Percentiles rank a stretch among this genome's conserved stretches.
Conservation (phyloP, 371 early-diverging fungal genomes). For the Apophysomyces elegans region DNA sequence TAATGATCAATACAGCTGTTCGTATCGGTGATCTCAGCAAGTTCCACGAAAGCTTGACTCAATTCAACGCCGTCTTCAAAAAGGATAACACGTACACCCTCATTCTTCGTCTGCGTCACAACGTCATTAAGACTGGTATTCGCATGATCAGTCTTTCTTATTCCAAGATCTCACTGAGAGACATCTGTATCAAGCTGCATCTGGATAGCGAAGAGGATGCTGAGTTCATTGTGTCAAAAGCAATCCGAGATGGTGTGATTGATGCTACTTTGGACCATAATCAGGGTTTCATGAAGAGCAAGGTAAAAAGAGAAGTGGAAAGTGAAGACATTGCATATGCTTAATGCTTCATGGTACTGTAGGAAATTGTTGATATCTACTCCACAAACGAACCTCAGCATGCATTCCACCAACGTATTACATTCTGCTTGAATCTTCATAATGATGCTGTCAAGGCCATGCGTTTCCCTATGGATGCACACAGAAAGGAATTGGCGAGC, state of each 20-base stretch:
- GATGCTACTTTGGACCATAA: constrained; percentile 95
- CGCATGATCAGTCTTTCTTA: constrained; percentile 95
- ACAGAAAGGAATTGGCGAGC: constrained; percentile 82
- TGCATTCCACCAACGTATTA: constrained; percentile 94
- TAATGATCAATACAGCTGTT: constrained; percentile 65
- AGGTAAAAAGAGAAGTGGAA: constrained; percentile 39
- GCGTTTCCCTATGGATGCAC: constrained; percentile 90
- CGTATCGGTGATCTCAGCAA: constrained; percentile 91
- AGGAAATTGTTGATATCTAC: constrained; percentile 93
- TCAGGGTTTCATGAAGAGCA: constrained; percentile 90
- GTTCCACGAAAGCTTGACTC: constrained; percentile 88
- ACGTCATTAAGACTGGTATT: constrained; percentile 98
- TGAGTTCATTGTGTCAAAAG: constrained; percentile 97
- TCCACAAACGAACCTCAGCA: constrained; percentile 94
- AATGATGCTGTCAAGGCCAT: constrained; percentile 97
- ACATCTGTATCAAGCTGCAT: constrained; percentile 95
- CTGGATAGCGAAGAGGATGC: constrained; percentile 98
- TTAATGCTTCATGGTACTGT: constrained; percentile 1
- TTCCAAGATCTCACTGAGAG: constrained; percentile 93
- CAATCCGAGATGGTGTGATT: constrained; percentile 98
- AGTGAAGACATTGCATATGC: not conserved
- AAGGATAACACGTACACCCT: constrained; percentile 90
- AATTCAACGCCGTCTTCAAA: constrained; percentile 75
- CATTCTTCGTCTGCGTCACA: constrained; percentile 94
- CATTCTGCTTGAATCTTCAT: constrained; percentile 94